Conservation (phyloP, 2,329 filamentous ascomycete genomes). For the Xylariaceae sp. region DNA sequence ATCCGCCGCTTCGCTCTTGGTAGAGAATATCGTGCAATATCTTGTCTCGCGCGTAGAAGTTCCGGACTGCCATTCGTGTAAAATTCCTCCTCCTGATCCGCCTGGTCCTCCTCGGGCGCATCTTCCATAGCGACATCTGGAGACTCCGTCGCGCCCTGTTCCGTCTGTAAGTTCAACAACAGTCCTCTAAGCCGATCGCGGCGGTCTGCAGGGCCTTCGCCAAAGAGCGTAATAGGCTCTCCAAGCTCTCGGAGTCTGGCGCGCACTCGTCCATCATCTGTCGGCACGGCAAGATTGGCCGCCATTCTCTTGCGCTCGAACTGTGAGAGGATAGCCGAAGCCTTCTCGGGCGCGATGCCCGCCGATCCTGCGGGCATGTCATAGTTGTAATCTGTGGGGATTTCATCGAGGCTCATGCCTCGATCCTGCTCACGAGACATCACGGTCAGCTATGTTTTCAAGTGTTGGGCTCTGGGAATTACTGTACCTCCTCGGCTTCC, state of each 20-base stretch:
- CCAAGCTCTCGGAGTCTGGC: conserved; percentile 75
- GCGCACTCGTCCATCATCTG: conserved; percentile 84
- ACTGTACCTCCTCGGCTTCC: conserved; percentile 66
- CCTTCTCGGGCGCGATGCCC: conserved; percentile 72
- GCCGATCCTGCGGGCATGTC: conserved; percentile 60
- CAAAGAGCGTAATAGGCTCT: conserved; percentile 93
- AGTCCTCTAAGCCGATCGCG: conserved; percentile 81
- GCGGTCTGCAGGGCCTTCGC: conserved; percentile 79
- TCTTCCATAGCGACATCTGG: conserved; percentile 61
- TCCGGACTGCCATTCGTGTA: conserved; percentile 78
- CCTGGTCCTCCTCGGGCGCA: conserved; percentile 55
- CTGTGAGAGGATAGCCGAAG: conserved; percentile 77
- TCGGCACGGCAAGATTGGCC: conserved; percentile 84
- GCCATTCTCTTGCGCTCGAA: conserved; percentile 88
- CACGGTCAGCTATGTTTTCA: conserved; percentile 17
- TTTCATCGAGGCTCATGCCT: conserved; percentile 36
- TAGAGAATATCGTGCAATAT: conserved; percentile 78
- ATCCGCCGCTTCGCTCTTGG: conserved; percentile 74
- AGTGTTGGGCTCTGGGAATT: conserved; percentile 18
- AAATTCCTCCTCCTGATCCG: conserved; percentile 85
- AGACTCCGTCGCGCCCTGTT: conserved; percentile 48
- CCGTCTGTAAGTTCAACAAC: conserved; percentile 67
- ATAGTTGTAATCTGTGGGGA: conserved; percentile 74
- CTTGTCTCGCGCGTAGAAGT: conserved; percentile 68
- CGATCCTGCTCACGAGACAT: conserved; percentile 26